A percentile compares a stretch with the other conserved stretches of the same genome.
These are phyloP conservation scores for Auriculariales sp. DNA, from an alignment of 768 basidiomycete genomes.

Conservation along the genomic window DNA sequence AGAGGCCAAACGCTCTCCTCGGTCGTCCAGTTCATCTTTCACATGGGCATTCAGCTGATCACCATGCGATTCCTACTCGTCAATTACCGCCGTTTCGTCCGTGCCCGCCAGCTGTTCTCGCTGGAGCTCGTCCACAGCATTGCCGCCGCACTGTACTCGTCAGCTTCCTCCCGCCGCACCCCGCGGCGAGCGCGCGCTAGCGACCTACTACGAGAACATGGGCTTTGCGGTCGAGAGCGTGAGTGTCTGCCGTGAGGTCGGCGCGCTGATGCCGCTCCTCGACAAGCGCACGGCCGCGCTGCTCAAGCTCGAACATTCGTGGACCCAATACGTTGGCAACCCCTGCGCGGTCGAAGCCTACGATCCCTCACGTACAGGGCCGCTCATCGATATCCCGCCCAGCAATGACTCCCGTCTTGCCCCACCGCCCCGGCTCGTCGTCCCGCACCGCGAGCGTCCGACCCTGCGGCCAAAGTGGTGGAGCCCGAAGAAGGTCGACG, in stretches of 20 bases:
- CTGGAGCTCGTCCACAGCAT: slow-evolving; percentile 91
- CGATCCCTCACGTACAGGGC: slow-evolving; percentile 49
- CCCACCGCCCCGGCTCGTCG: slow-evolving; percentile 42
- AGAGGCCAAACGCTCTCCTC: slow-evolving; percentile 77
- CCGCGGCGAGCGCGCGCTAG: slow-evolving; percentile 69
- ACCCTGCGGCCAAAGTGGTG: slow-evolving; percentile 67
- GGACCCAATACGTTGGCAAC: slow-evolving; percentile 89
- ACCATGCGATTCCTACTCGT: slow-evolving; percentile 76
- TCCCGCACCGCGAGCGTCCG: slow-evolving; percentile 63
- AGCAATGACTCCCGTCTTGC: slow-evolving; percentile 32
- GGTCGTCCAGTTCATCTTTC: slow-evolving; percentile 84
- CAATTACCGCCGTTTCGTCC: slow-evolving; percentile 81
- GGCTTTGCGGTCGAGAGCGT: slow-evolving; percentile 83
- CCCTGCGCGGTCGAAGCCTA: slow-evolving; percentile 77
- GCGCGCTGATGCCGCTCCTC: slow-evolving; percentile 52
- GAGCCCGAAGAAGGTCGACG: slow-evolving; percentile 56
- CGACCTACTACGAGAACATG: slow-evolving; percentile 90
- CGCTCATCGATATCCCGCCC: slow-evolving; percentile 33
- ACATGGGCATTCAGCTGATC: slow-evolving; percentile 82
- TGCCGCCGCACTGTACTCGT: slow-evolving; percentile 88
- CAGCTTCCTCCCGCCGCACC: slow-evolving; percentile 66
- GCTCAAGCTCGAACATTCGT: slow-evolving; percentile 64
- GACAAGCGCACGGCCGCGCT: slow-evolving; percentile 73
- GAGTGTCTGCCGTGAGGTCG: slow-evolving; percentile 73
- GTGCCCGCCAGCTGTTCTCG: slow-evolving; percentile 83